Conservation (phyloP, 371 early-diverging fungal species). For the Apophysomyces elegans region DNA sequence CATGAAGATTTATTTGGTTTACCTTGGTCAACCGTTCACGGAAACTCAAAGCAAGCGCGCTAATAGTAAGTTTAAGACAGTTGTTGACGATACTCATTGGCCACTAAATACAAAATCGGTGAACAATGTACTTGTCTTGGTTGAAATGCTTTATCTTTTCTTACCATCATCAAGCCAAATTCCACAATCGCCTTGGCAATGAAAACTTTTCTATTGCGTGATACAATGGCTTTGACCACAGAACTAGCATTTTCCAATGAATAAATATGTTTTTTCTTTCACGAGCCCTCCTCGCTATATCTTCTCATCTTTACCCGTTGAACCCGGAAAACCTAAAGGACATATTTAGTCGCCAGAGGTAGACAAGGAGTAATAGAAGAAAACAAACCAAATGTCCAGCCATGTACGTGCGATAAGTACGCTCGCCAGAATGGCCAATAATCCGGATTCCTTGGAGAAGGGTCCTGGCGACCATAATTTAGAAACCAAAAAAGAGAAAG, state of each 20-base stretch:
- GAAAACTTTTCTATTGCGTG: slow-evolving; percentile 66
- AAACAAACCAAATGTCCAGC: slow-evolving; percentile 67
- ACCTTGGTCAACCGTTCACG: slow-evolving; percentile 77
- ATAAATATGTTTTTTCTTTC: too few relatives aligned
- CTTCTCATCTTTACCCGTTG: slow-evolving; percentile 52
- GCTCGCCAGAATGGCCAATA: slow-evolving; percentile 65
- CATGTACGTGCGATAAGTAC: slow-evolving; percentile 75
- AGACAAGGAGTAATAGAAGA: background rate
- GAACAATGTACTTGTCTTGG: background rate
- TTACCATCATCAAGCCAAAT: slow-evolving; percentile 80
- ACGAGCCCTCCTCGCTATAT: too few relatives aligned
- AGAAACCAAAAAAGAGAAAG: too few relatives aligned
- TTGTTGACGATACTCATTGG: slow-evolving; percentile 80
- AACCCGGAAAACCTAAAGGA: slow-evolving; percentile 66
- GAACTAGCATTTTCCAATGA: slow-evolving; percentile 26
- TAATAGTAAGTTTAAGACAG: slow-evolving; percentile 72
- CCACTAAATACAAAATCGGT: slow-evolving; percentile 55
- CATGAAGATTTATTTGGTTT: slow-evolving; percentile 3
- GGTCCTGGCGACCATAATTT: slow-evolving; percentile 38
- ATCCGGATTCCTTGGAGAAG: slow-evolving; percentile 65
- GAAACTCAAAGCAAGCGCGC: slow-evolving; percentile 76
- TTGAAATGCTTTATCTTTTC: background rate
- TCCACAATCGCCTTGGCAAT: slow-evolving; percentile 67
- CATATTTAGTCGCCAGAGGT: background rate
- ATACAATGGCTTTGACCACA: slow-evolving; percentile 77